Base-by-base conservation (phyloP, 1,139 yeast species). In the Meyerozyma athensensis region DNA sequence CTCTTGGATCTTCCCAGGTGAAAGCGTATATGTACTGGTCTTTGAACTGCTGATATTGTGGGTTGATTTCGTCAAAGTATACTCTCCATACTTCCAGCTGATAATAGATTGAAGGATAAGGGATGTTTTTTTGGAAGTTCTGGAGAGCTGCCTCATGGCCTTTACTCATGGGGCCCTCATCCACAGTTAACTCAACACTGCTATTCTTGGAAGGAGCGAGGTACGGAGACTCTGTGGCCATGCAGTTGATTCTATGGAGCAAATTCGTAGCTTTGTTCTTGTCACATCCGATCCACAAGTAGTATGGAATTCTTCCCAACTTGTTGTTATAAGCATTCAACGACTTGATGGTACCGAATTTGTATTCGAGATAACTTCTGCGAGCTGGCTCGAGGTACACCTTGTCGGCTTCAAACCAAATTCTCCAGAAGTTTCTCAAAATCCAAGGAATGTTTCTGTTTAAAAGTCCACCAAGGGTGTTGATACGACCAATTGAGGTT, bases 1-100 rank as follows among this genome's bases (percentile, higher is more conserved):
- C 94, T 41, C 84, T 72, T 23, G 95, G 95, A 56, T 85, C 95
- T 61, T 85, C 95, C 95, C 95, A 85, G 7, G 94, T 85, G 61
- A 85, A 85, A 3, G 95, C 90, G 54, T 85, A 85, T 42, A 85
- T 85, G 58, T 83, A 85, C 60, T 84, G 89, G 54, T 82, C 72
- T 42, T 74, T 78, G 65, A 85, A 85, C 57, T 84, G 90, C 35
- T 74, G 75, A 53, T 81, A 81, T 50, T 74, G 74, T 8, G 83
- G 77, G 50, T 77, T 77, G 48, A 77, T 60, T 50, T 82, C 90
- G 58, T 85, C 87, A 53, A 80, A 85, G 60, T 79, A 85, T 30
- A 84, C 89, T 53, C 95, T 72, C 83, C 90, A 84, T 18, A 79
- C 70, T 56, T 84, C 85, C 39, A 62, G 68, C 59, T 85, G 94